Conservation (phyloP, 1,284 basidiomycete genomes). For the Neolentinus lepideus region DNA sequence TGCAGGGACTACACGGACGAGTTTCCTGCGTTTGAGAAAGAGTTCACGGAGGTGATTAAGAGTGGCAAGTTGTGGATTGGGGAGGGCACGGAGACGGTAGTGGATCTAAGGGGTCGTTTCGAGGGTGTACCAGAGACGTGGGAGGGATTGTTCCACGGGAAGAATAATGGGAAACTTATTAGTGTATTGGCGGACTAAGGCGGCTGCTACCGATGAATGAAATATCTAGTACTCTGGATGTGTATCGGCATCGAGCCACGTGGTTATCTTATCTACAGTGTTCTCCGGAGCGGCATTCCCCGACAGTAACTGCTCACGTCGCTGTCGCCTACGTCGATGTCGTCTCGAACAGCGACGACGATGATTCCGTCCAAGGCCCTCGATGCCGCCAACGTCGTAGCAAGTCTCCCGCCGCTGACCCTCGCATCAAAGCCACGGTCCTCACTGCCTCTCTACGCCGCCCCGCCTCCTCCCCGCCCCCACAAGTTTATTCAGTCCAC, state of each 20-base stretch:
- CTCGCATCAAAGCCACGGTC: not conserved
- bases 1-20: constrained; percentile 21
- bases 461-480: not conserved
- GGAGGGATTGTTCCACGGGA: constrained; percentile 20
- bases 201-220: too few species aligned
- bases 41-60: constrained; percentile 17
- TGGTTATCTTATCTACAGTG: too few species aligned
- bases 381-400: not conserved
- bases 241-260: too few species aligned
- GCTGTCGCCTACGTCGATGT: not conserved
- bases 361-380: not conserved
- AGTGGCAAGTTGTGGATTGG: constrained; percentile 19
- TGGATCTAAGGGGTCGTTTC: constrained; percentile 16
- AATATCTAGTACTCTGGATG: too few species aligned
- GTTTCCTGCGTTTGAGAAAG: constrained; percentile 10
- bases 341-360: not conserved
- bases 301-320: too few species aligned
- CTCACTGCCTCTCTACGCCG: not conserved
- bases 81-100: constrained; percentile 19
- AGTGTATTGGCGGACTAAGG: constrained; percentile 3
- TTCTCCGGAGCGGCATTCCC: too few species aligned
- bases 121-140: constrained; percentile 23
- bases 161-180: constrained; percentile 24
- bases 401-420: not conserved
- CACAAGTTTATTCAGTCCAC: not conserved